Base-by-base conservation (phyloP, 306 rosid genomes). In the Nissolia schottii region DNA sequence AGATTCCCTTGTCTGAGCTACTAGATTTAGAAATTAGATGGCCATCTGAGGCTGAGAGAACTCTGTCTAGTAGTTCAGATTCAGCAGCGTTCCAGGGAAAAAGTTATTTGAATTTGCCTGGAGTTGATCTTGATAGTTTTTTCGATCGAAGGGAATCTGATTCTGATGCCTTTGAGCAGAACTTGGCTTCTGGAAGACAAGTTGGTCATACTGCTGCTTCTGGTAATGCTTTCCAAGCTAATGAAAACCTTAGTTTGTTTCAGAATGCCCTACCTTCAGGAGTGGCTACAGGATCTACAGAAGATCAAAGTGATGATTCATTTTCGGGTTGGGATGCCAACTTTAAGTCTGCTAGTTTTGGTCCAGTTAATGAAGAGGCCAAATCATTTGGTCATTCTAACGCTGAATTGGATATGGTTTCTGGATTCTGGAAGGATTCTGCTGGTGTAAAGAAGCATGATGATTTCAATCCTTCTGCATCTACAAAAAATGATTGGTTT, bases 251-350 rank as follows among this genome's bases (percentile, higher is more conserved):
- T 76, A 79, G 76, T 68, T 80, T 89, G 80, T 89, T 89, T 79
- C 90, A 83, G 75, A 85, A 83, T 84, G 83, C 70, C 37, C 87
- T 55, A 70, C 76, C 74, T 56, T 77, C 50, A 0, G 81, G 70
- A 81, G 67, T 41, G 32, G 78, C 75, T 48, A 62, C 63, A 10
- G 59, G 58, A 64, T 75, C 85, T 66, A 34, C 73, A 19, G 82
- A 83, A 80, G 81, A 76, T 40, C 85, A 48, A 73, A 68, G 60
- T 69, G 83, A 70, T 25, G 82, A 82, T 69, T 85, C 90, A 14
- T 75, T 81, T 90, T 88, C 93, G 18, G 77, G 82, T 82, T 91
- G 97, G 97, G 91, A 78, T 49, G 87, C 95, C 25, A 79, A 76
- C 78, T 89, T 94, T 74, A 86, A 77, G 71, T 65, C 80, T 66